These are phyloP conservation scores for Cronartium ribicola DNA, from an alignment of 1,284 basidiomycete genomes.

Conservation along the genomic window DNA sequence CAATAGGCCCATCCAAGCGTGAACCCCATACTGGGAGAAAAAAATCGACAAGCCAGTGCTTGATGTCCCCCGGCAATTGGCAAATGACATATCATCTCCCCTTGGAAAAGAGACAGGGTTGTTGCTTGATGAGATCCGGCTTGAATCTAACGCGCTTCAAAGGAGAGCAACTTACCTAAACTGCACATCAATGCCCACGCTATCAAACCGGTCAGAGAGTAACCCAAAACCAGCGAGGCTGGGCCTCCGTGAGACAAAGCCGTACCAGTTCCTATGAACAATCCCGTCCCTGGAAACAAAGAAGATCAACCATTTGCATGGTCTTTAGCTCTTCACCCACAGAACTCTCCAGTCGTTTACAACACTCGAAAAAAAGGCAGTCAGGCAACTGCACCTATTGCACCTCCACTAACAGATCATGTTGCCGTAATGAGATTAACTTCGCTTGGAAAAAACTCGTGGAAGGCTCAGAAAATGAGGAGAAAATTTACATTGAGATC, in stretches of 20 bases:
- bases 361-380: not conserved
- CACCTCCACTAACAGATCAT: constrained; percentile 20
- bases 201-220: constrained; percentile 22
- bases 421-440: not conserved
- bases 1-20: constrained; percentile 43
- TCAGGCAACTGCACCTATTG: constrained; percentile 16
- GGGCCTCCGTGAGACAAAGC: constrained; percentile 40
- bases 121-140: not conserved
- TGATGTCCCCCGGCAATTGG: constrained; percentile 41
- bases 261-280: constrained; percentile 41
- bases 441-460: not conserved
- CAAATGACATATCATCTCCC: constrained; percentile 41
- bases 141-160: not conserved
- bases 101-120: constrained; percentile 5
- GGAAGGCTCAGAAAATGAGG: not conserved
- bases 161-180: constrained; percentile 12
- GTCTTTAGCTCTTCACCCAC: not conserved
- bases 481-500: constrained; percentile 37
- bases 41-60: constrained; percentile 41
- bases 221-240: constrained; percentile 21
- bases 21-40: constrained; percentile 43
- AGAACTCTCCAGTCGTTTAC: not conserved
- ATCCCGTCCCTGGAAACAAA: constrained; percentile 30
- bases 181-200: constrained; percentile 40
- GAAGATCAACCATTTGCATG: not conserved